Base-by-base conservation (phyloP, 768 basidiomycete species). In the Kockovaella imperatae region DNA sequence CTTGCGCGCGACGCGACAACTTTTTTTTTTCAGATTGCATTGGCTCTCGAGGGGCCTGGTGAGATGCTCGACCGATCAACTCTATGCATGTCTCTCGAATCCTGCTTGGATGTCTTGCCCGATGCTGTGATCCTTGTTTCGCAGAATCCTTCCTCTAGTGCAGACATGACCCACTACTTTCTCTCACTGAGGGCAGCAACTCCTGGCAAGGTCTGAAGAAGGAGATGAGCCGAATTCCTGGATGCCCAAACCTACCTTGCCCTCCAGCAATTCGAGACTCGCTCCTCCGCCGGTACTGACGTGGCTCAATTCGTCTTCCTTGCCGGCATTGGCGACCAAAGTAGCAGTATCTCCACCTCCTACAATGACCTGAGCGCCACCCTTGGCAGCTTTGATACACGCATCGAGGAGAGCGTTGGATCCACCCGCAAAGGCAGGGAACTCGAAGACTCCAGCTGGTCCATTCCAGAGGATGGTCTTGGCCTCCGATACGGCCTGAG, bases 391-490 rank as follows among this genome's bases (percentile, higher is more conserved):
- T 62, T 88, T 83, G 62, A 93, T 79, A 62, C 80, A 81, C 25
- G 86, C 88, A 41, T 87, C 81, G 21, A 97, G 81, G 35, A 95
- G 81, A 10, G 82, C 73, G 66, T 81, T 79, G 4, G 91, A 95
- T 34, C 91, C 91, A 29, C 74, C 76, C 0, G 90, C 84, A 63
- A 99, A 99, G 17, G 81, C 80, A 31, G 86, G 81, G 77, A 95
- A 93, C 73, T 99, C 93, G 72, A 99, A 99, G 31, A 99, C 93
- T 60, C 93, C 93, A 29, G 91, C 84, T 34, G 95, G 93, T 30
- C 93, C 96, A 67, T 59, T 67, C 93, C 93, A 99, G 45, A 99
- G 81, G 66, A 97, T 88, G 31, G 93, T 99, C 79, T 87, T 95
- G 43, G 88, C 77, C 63, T 85, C 81, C 45, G 85, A 69, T 45